Evolutionary conservation across 192 early-diverging fungal species (phyloP).

Genomic region (Coemansia sp.): DNA sequence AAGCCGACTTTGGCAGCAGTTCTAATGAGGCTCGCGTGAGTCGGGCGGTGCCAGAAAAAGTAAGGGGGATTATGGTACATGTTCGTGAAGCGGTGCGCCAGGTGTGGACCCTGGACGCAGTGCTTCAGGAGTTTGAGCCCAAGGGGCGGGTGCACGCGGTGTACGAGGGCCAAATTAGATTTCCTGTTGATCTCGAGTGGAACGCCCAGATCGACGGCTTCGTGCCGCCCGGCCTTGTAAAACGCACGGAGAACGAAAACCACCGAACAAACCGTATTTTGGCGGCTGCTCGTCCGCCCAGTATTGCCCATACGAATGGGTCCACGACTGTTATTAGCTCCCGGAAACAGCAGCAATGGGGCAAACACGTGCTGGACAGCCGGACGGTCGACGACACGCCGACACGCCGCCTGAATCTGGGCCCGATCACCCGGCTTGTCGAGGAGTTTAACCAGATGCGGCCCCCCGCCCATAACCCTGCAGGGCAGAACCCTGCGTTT

Average conservation of each 20-base stretch:
- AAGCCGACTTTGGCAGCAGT: slow-evolving; percentile 5
- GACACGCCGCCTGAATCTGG: slow-evolving; percentile 30
- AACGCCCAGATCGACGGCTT: slow-evolving; percentile 2
- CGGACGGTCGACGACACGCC: slow-evolving; percentile 44
- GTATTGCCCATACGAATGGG: neutral
- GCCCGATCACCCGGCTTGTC: slow-evolving; percentile 38
- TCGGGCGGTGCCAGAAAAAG: slow-evolving; percentile 19
- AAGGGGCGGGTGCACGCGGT: neutral
- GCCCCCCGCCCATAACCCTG: neutral
- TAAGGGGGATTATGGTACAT: slow-evolving; percentile 37
- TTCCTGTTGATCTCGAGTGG: slow-evolving; percentile 28
- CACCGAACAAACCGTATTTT: neutral
- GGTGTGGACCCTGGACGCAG: slow-evolving; percentile 19
- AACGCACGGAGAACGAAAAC: neutral
- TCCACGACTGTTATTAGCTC: neutral
- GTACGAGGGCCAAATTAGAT: slow-evolving; percentile 19
- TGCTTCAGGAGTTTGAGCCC: slow-evolving; percentile 29
- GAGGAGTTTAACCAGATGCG: slow-evolving; percentile 27
- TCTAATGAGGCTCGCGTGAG: neutral
- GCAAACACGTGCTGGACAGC: slow-evolving; percentile 23
- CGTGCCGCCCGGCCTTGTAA: neutral
- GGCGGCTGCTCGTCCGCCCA: neutral
- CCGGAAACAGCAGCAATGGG: slow-evolving; percentile 21
- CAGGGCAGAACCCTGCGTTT: neutral
- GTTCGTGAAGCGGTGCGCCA: slow-evolving; percentile 24